These are phyloP conservation scores for Calonectria ilicicola DNA, from an alignment of 2,329 filamentous ascomycete genomes.

Conservation along the genomic window DNA sequence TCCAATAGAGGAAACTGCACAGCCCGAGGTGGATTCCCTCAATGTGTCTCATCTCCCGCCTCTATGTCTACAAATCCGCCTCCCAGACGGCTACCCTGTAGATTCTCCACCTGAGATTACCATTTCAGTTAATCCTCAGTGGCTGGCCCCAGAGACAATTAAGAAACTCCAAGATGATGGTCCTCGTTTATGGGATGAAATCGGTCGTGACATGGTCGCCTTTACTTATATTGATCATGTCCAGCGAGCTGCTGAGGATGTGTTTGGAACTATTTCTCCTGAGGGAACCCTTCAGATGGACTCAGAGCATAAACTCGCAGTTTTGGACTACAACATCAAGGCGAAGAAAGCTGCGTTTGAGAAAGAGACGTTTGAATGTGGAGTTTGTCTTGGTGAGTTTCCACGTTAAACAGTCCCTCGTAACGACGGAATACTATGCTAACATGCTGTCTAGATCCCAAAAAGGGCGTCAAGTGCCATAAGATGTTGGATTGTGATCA, in stretches of 20 bases:
- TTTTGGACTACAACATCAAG: slow-evolving; percentile 83
- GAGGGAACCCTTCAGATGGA: slow-evolving; percentile 64
- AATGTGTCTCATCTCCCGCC: slow-evolving; percentile 69
- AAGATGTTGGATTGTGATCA: slow-evolving; percentile 86
- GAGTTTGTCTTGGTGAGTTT: slow-evolving; percentile 78
- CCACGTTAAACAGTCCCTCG: neutral
- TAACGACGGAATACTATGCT: neutral
- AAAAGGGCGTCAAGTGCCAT: slow-evolving; percentile 87
- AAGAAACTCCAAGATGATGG: slow-evolving; percentile 63
- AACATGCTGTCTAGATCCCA: slow-evolving; percentile 74
- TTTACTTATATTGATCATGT: slow-evolving; percentile 75
- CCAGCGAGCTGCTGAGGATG: slow-evolving; percentile 68
- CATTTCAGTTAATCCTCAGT: slow-evolving; percentile 67
- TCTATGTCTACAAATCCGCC: slow-evolving; percentile 62
- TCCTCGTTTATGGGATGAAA: slow-evolving; percentile 70
- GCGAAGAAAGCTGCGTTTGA: slow-evolving; percentile 82
- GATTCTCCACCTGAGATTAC: slow-evolving; percentile 61
- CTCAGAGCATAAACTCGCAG: slow-evolving; percentile 72
- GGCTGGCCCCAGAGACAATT: slow-evolving; percentile 65
- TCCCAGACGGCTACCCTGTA: slow-evolving; percentile 71
- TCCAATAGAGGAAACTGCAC: slow-evolving; percentile 26
- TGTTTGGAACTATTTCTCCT: slow-evolving; percentile 67
- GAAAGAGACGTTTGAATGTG: slow-evolving; percentile 87
- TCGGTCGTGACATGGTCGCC: slow-evolving; percentile 68
- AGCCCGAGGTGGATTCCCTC: slow-evolving; percentile 56